A percentile compares a stretch with the other conserved stretches of the same genome.
Evolutionary conservation across 139 green algal genomes (phyloP).

Genomic region (Auxenochlorella pyrenoidosa): DNA sequence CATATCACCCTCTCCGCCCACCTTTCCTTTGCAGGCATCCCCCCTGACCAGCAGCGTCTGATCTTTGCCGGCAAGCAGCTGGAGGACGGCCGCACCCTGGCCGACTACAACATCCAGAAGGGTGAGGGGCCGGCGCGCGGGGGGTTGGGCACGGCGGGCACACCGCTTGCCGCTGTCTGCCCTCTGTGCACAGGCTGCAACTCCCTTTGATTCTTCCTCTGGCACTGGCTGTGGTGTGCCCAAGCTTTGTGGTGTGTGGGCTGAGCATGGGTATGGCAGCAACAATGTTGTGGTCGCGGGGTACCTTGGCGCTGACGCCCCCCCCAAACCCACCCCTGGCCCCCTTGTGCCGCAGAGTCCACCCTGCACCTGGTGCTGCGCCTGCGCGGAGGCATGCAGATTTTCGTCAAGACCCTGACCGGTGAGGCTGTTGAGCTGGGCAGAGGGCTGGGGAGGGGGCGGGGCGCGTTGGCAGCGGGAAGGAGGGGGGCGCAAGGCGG

Average conservation of each 20-base stretch:
- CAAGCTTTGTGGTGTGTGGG: too few species aligned
- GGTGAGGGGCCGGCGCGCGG: conserved; percentile 78
- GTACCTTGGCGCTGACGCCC: too few species aligned
- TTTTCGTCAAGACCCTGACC: conserved; percentile 85
- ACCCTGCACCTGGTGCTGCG: conserved; percentile 61
- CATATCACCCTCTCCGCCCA: not conserved
- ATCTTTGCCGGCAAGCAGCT: conserved; percentile 99
- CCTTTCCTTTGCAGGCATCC: conserved; percentile 73
- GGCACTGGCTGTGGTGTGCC: too few species aligned
- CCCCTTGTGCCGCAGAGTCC: conserved; percentile 39
- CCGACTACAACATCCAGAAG: conserved; percentile 97
- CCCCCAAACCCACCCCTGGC: too few species aligned
- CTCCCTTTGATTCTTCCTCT: too few species aligned
- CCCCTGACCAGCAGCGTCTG: conserved; percentile 96
- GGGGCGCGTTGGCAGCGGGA: not conserved
- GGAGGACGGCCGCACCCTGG: conserved; percentile 95
- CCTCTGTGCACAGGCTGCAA: too few species aligned
- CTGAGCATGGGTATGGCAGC: too few species aligned
- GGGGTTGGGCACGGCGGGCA: too few species aligned
- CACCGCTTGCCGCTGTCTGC: too few species aligned
- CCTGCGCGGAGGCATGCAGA: conserved; percentile 75
- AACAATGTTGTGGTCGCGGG: too few species aligned
- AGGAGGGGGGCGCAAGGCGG: not conserved
- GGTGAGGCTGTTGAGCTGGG: not conserved
- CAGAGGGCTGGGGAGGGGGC: not conserved